Conservation (phyloP, 345 rosid species). For the Populus nigra region DNA sequence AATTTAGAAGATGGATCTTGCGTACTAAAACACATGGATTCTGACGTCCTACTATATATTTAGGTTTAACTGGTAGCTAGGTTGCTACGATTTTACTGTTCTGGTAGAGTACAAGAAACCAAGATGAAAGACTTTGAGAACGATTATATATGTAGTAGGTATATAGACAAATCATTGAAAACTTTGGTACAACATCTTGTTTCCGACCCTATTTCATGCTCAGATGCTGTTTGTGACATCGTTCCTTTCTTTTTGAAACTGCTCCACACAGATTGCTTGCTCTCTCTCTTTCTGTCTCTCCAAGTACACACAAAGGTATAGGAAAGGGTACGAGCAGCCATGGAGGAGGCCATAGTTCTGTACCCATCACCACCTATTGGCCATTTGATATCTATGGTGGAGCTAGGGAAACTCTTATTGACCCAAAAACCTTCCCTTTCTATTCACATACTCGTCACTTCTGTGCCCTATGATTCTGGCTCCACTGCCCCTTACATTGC, state of each 20-base stretch:
- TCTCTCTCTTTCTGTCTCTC: no score
- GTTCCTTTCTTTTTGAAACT: not conserved
- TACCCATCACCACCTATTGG: constrained; percentile 69
- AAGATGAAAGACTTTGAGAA: no score
- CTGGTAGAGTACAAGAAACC: not conserved
- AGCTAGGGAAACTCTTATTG: constrained; percentile 55
- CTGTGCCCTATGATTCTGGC: constrained; percentile 43
- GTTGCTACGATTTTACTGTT: not conserved
- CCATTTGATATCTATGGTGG: constrained; percentile 72
- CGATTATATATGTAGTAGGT: no score
- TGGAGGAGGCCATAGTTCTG: constrained; percentile 45
- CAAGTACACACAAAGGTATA: no score
- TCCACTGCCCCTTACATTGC: constrained; percentile 33
- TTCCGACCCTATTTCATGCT: not conserved
- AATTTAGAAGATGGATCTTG: no score
- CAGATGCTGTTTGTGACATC: not conserved
- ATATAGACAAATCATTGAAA: no score
- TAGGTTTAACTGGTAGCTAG: not conserved
- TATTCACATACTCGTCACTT: constrained; percentile 44
- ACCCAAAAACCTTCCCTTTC: constrained; percentile 47
- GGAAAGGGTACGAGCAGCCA: constrained; percentile 2
- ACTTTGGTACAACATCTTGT: no score
- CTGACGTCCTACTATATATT: not conserved
- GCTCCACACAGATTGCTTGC: no score
- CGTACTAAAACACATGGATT: not conserved